Conservation (phyloP, 148 eudicot genomes). For the Beta vulgaris region DNA sequence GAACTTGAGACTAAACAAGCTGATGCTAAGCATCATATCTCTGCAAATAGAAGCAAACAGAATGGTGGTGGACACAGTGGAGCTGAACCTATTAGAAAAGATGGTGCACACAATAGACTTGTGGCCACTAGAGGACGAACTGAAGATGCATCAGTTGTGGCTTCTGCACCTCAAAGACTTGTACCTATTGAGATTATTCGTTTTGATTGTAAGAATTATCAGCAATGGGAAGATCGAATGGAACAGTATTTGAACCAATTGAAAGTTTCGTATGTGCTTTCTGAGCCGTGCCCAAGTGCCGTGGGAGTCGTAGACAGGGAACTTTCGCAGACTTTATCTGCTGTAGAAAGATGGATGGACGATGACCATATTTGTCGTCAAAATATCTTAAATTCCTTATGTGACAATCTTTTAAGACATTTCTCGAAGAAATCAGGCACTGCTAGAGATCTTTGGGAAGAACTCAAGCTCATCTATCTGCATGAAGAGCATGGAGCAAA, state of each 20-base stretch:
- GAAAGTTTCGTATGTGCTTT: conserved; percentile 59
- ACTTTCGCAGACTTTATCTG: conserved; percentile 31
- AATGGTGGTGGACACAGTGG: conserved; percentile 18
- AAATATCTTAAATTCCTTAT: conserved; percentile 64
- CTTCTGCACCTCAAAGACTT: conserved; percentile 31
- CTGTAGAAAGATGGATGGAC: conserved; percentile 52
- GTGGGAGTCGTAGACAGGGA: conserved; percentile 34
- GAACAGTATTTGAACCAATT: conserved; percentile 50
- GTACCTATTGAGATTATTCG: conserved; percentile 53
- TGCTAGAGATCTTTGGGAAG: conserved; percentile 79
- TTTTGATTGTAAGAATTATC: conserved; percentile 66
- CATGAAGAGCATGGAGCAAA: conserved; percentile 59
- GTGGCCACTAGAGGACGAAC: conserved; percentile 22
- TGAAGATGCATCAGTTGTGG: conserved; percentile 12
- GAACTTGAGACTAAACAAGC: conserved; percentile 33
- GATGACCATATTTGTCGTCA: conserved; percentile 68
- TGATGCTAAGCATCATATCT: conserved; percentile 12
- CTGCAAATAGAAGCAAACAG: conserved; percentile 7
- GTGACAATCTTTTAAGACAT: conserved; percentile 49
- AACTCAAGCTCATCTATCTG: conserved; percentile 46
- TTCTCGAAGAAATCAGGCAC: conserved; percentile 42
- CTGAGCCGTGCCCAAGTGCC: conserved; percentile 51
- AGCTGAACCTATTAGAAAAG: conserved; percentile 16
- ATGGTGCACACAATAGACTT: conserved; percentile 3
- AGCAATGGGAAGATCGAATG: conserved; percentile 59